A percentile compares a stretch with the other conserved stretches of the same genome.
These are phyloP conservation scores for Yamadazyma insecticola DNA, from an alignment of 805 yeast species.

Conservation along the genomic window DNA sequence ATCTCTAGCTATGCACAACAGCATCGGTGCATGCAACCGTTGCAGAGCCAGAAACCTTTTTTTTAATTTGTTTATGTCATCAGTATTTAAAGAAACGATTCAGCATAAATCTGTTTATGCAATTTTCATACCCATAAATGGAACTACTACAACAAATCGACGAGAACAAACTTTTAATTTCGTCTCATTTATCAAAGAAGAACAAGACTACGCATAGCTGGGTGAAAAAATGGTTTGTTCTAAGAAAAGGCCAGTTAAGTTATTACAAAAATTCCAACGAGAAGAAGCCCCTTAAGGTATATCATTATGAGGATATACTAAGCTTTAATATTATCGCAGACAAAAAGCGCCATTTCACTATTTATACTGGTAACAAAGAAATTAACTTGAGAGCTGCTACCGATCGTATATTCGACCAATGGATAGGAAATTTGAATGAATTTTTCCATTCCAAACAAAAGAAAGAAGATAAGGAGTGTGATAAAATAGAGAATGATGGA, in stretches of 20 bases:
- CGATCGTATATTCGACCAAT: conserved; percentile 5
- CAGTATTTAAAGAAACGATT: too few relatives aligned
- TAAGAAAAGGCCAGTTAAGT: conserved; percentile 32
- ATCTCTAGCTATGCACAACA: too few relatives aligned
- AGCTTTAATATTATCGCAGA: conserved; percentile 8
- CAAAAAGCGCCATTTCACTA: conserved; percentile 14
- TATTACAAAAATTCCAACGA: conserved; percentile 37
- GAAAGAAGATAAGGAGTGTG: too few relatives aligned
- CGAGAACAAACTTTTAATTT: conserved; percentile 14
- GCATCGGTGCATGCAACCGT: too few relatives aligned
- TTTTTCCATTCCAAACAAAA: conserved; percentile 4
- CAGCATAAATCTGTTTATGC: not conserved
- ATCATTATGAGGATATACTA: conserved; percentile 17
- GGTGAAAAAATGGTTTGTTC: conserved; percentile 37
- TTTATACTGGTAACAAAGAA: conserved; percentile 19
- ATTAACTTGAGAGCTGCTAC: conserved; percentile 1
- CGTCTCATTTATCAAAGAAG: conserved; percentile 27
- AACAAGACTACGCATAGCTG: conserved; percentile 30
- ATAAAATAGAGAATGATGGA: too few relatives aligned
- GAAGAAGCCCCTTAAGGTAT: conserved; percentile 31
- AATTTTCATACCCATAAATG: not conserved
- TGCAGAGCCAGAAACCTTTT: too few relatives aligned
- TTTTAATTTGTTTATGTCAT: not conserved
- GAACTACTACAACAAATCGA: not conserved
- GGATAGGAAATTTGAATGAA: conserved; percentile 12